A percentile compares a stretch with the other conserved stretches of the same genome.
Evolutionary conservation across 805 yeast species (phyloP).

Genomic region (Wickerhamomyces queroliae): DNA sequence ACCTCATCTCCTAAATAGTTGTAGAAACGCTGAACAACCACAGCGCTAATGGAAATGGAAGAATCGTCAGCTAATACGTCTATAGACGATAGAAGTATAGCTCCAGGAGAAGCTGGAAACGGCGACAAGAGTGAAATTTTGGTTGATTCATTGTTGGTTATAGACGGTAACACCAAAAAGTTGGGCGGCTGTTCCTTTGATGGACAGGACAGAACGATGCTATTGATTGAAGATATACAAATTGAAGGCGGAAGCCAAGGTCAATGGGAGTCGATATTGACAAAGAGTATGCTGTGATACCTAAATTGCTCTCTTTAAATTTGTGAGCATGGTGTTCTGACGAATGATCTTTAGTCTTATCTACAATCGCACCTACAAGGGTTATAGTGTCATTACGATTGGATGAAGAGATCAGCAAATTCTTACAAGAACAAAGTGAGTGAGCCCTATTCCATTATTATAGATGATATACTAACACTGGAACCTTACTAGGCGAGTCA

Average conservation of each 20-base stretch:
- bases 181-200: slow-evolving; percentile 1
- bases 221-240: neutral
- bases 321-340: neutral
- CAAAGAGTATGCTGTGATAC: neutral
- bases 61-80: too few relatives aligned
- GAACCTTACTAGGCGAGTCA: neutral
- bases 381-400: neutral
- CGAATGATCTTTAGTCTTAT: slow-evolving; percentile 1
- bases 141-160: neutral
- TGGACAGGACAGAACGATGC: neutral
- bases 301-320: neutral
- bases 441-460: too few relatives aligned
- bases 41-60: too few relatives aligned
- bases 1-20: neutral
- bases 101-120: too few relatives aligned
- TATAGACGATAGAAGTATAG: too few relatives aligned
- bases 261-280: neutral
- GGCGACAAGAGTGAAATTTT: neutral
- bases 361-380: neutral
- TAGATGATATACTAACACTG: too few relatives aligned
- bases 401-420: neutral
- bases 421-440: neutral
- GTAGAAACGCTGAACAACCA: too few relatives aligned
- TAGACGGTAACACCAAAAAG: neutral
- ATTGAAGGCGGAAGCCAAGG: neutral